These are phyloP conservation scores for Fomitopsis serialis DNA, from an alignment of 768 basidiomycete species.

Conservation along the genomic window DNA sequence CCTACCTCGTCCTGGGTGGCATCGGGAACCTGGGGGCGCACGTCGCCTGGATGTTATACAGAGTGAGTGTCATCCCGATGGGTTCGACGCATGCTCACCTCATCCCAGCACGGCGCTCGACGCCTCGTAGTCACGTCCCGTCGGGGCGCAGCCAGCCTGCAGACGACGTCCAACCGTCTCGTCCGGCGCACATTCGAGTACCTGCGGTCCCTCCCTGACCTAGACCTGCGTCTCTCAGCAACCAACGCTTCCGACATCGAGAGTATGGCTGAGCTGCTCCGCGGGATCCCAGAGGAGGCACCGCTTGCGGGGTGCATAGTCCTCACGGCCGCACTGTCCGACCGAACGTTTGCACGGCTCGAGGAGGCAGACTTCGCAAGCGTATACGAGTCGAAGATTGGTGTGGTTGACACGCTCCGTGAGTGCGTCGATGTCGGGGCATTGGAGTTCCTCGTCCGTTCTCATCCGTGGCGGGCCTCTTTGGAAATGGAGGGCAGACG, in stretches of 20 bases:
- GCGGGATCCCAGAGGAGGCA: background rate
- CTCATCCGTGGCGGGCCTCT: constrained; percentile 13
- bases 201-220: constrained; percentile 1
- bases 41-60: constrained; percentile 35
- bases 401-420: constrained; percentile 5
- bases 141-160: constrained; percentile 3
- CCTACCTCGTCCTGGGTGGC: constrained; percentile 35
- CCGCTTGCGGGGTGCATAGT: constrained; percentile 16
- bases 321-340: constrained; percentile 6
- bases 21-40: constrained; percentile 33
- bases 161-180: background rate
- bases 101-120: constrained; percentile 21
- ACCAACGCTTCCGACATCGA: constrained; percentile 2
- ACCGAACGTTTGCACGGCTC: constrained; percentile 8
- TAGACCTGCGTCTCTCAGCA: constrained; percentile 4
- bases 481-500: constrained; percentile 13
- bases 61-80: constrained; percentile 20
- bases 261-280: background rate
- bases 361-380: constrained; percentile 8
- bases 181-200: constrained; percentile 6
- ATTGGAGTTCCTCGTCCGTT: constrained; percentile 17
- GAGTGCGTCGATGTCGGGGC: background rate
- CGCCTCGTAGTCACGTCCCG: constrained; percentile 16
- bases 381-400: constrained; percentile 4
- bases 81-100: background rate